Percentiles rank a stretch among this genome's conserved stretches.
phyloP scores from a whole-genome alignment of 257 asterid genomes.

The Capsicum pubescens region DNA sequence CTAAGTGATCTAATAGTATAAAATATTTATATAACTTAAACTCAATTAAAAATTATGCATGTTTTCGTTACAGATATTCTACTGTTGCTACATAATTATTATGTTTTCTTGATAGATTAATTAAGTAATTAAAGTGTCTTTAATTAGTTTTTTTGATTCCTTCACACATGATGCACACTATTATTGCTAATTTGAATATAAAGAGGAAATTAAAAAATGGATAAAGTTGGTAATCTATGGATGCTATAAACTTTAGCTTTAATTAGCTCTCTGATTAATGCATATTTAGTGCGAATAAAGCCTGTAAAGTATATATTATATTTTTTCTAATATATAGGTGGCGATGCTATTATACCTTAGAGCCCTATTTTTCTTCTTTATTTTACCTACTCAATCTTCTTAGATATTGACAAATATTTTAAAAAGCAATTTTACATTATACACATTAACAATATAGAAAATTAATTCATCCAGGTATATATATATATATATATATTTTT shows the following conservation, averaged over 20 bases:
- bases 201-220: background rate
- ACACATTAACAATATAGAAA: background rate
- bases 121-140: background rate
- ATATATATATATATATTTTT: too few species aligned
- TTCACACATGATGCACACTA: slow-evolving; percentile 10
- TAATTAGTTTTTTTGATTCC: slow-evolving; percentile 7
- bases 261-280: slow-evolving; percentile 30
- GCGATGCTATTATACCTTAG: slow-evolving; percentile 13
- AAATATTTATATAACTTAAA: background rate
- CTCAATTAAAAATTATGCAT: background rate
- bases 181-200: background rate
- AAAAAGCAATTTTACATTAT: background rate
- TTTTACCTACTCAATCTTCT: slow-evolving; percentile 25
- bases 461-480: too few species aligned
- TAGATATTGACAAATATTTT: background rate
- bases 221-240: slow-evolving; percentile 20
- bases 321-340: slow-evolving; percentile 18
- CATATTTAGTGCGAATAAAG: slow-evolving; percentile 27
- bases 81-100: slow-evolving; percentile 1
- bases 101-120: slow-evolving; percentile 21
- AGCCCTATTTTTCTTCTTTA: background rate
- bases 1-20: background rate
- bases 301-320: slow-evolving; percentile 24
- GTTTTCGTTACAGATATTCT: background rate
- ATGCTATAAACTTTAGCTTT: slow-evolving; percentile 27